phyloP scores from a whole-genome alignment of 2,329 filamentous ascomycete genomes.

The Penicillium hordei region DNA sequence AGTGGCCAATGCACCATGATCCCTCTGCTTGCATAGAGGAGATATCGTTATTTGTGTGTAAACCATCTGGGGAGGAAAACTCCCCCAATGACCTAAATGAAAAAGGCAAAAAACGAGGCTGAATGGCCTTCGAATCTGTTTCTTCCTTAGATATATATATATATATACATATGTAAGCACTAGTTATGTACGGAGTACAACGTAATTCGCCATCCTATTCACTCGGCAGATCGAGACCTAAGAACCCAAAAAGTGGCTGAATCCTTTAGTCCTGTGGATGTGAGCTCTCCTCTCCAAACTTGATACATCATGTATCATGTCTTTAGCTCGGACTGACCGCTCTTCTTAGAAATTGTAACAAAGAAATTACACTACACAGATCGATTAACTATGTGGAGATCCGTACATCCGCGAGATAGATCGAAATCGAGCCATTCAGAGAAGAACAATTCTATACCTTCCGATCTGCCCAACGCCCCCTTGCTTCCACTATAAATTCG shows the following conservation, averaged over 20 bases:
- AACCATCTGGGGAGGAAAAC: conserved; percentile 15
- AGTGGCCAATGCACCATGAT: conserved; percentile 4
- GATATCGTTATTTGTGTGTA: conserved; percentile 12
- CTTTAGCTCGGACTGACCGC: neutral
- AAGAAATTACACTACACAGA: neutral
- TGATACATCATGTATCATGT: neutral
- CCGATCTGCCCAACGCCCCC: neutral
- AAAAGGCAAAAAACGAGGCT: conserved; percentile 27
- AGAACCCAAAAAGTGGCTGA: neutral
- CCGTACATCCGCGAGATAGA: neutral
- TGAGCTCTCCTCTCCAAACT: neutral
- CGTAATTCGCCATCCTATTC: neutral
- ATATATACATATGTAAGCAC: neutral
- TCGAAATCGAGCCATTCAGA: neutral
- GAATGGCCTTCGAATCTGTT: conserved; percentile 12
- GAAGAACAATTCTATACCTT: neutral
- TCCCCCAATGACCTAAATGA: conserved; percentile 15
- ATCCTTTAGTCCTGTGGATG: neutral
- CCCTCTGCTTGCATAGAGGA: conserved; percentile 3
- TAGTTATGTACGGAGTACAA: neutral
- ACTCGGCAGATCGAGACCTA: neutral
- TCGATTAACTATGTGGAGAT: neutral
- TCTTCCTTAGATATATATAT: too few species aligned
- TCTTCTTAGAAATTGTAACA: neutral
- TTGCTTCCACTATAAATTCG: neutral